Evolutionary conservation across 768 basidiomycete genomes (phyloP), one percentile per base, ranked within the genome.

Genomic region (Pleurotus tuoliensis): DNA sequence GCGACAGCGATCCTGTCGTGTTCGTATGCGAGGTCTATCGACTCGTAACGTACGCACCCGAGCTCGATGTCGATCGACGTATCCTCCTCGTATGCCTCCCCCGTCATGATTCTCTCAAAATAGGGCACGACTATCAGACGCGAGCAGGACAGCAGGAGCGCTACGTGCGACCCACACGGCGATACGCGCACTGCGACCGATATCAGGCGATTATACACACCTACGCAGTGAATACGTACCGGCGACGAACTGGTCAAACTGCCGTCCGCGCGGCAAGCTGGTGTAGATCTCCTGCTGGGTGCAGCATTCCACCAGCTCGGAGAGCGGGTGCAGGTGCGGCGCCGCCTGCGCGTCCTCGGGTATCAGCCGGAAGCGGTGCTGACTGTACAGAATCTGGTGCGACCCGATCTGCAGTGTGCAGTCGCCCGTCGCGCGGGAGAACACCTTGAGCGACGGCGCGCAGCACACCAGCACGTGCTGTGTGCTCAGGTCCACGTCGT

Each of bases 401-500:
- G 76, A 71, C 4, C 76, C 66, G 4, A 83, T 58, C 30, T 78
- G 72, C 46, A 84, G 64, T 5, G 82, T 72, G 46, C 74, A 63
- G 3, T 66, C 64, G 15, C 80, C 82, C 0, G 72, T 74, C 16
- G 67, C 64, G 22, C 86, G 76, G 24, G 76, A 76, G 58, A 83
- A 89, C 7, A 86, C 73, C 7, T 83, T 76, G 37, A 91, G 63
- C 7, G 72, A 67, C 16, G 62, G 59, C 1, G 64, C 63, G 4
- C 81, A 81, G 47, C 84, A 87, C 24, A 92, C 67, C 61, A 91
- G 83, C 0, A 82, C 79, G 63, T 87, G 80, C 6, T 70, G 67
- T 44, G 74, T 71, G 54, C 77, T 79, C 55, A 91, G 68, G 61
- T 92, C 90, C 34, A 90, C 87, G 59, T 90, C 90, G 52, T 73